Evolutionary conservation across 768 basidiomycete genomes (phyloP), one percentile per base, ranked within the genome.

Genomic region (Harrya chromipes): DNA sequence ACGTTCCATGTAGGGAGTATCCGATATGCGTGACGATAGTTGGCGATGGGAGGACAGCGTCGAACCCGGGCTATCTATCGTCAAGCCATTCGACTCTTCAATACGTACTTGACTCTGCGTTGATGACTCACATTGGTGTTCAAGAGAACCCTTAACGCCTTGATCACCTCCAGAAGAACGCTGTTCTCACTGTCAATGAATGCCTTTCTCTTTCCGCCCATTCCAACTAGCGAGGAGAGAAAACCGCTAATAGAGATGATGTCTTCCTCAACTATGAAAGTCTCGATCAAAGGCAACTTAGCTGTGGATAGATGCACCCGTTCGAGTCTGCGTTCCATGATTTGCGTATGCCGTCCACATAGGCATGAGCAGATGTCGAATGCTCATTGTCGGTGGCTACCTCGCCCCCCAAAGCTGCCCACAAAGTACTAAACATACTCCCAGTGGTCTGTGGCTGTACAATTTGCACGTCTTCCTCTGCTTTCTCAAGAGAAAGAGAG

Each of bases 301-400:
- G 87, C 89, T 0, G 92, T 94, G 3, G 92, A 90, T 1, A 97
- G 72, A 59, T 91, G 87, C 0, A 94, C 87, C 3, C 93, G 83
- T 80, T 83, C 34, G 77, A 68, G 56, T 85, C 83, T 8, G 73
- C 69, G 5, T 74, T 56, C 58, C 77, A 87, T 42, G 73, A 73
- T 13, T 68, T 74, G 44, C 77, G 78, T 46, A 93, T 72, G 11
- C 75, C 73, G 41, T 83, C 76, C 34, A 84, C 81, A 67, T 87
- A 89, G 71, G 77, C 80, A 56, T 72, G 78, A 6, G 83, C 78
- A 1, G 81, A 72, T 57, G 77, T 74, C 31, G 60, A 61, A 23
- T 70, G 67, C 50, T 74, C 80, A 49, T 68, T 71, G 29, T 59
- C 67, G 5, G 54, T 48, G 40, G 37, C 46, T 9, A 66, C 68